Evolutionary conservation across 495 filamentous ascomycete genomes (phyloP), one percentile per base, ranked within the genome.

Genomic region (Neurospora sp.): DNA sequence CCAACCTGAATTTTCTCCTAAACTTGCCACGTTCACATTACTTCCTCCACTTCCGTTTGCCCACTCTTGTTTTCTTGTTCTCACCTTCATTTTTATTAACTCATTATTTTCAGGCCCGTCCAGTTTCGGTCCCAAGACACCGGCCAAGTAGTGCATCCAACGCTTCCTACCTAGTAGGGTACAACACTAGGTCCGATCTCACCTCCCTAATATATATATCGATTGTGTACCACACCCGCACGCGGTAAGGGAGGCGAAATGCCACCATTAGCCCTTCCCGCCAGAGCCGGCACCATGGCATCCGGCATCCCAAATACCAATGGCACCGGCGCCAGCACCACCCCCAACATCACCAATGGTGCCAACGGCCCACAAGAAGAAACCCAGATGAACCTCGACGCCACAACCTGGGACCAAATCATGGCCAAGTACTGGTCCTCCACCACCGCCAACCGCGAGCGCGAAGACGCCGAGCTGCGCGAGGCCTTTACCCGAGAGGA

Each of bases 381-480:
- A 66, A 69, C 27, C 18, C 70, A 66, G n/a, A 31, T 14, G 39
- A 71, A 60, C 42, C 6, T 60, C 37, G 35, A 46, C 6, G 31
- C 31, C 23, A 27, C 70, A 12, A 12, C 44, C n/a, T 82, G 79
- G 80, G 74, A 77, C 23, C 71, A 77, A 18, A 79, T 82, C 35
- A 75, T 81, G 72, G 69, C 70, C 62, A 79, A 81, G 20, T 81
- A 77, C 66, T 80, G 75, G 77, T 35, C 42, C 1, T 75, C 74
- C 18, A 76, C 76, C 66, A 66, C 39, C 23, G 44, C 16, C 11
- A 23, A 35, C n/a, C 77, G 76, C 4, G 77, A 38, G 0, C 20
- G 73, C 8, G 77, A 82, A 70, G 79, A 80, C 35, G 18, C 38
- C 11, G 39, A 31, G 3, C 71, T 78, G 12, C 27, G 54, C 27